Evolutionary conservation across 2,329 filamentous ascomycete genomes (phyloP).

Genomic region (Graphilbum sp.): DNA sequence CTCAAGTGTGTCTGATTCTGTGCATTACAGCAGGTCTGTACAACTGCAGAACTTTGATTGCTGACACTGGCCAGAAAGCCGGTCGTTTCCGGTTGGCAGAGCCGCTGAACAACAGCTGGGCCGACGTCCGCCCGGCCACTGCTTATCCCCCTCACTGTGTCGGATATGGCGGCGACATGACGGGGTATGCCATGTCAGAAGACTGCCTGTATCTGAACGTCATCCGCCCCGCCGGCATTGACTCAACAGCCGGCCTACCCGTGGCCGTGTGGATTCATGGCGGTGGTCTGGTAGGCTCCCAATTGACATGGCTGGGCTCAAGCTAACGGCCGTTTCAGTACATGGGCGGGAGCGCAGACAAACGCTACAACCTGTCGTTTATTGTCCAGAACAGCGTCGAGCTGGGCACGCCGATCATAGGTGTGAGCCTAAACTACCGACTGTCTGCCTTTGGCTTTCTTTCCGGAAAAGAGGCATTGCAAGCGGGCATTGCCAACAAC

Average conservation of each 20-base stretch:
- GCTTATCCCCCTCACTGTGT: constrained; percentile 29
- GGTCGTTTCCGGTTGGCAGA: constrained; percentile 19
- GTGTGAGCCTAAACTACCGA: constrained; percentile 29
- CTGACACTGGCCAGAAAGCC: constrained; percentile 14
- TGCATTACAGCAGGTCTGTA: too few species aligned
- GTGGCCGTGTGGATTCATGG: constrained; percentile 44
- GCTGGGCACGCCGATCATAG: constrained; percentile 28
- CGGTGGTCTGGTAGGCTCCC: constrained; percentile 10
- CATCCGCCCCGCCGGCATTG: constrained; percentile 32
- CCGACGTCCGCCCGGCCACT: constrained; percentile 22
- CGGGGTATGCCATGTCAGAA: constrained; percentile 20
- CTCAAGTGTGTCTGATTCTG: constrained; percentile 18
- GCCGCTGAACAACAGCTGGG: constrained; percentile 23
- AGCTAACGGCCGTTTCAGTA: too few species aligned
- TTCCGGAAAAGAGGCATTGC: constrained; percentile 23
- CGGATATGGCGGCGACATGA: constrained; percentile 25
- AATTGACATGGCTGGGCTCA: too few species aligned
- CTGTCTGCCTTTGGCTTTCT: constrained; percentile 36
- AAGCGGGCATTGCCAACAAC: constrained; percentile 29
- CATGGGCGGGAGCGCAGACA: constrained; percentile 24
- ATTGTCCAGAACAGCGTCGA: constrained; percentile 30
- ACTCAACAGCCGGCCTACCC: constrained; percentile 20
- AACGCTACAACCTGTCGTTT: constrained; percentile 42
- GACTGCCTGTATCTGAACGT: constrained; percentile 49
- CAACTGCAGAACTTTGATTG: too few species aligned